Evolutionary conservation across 495 filamentous ascomycete species (phyloP).

Genomic region (Neurospora terricola): DNA sequence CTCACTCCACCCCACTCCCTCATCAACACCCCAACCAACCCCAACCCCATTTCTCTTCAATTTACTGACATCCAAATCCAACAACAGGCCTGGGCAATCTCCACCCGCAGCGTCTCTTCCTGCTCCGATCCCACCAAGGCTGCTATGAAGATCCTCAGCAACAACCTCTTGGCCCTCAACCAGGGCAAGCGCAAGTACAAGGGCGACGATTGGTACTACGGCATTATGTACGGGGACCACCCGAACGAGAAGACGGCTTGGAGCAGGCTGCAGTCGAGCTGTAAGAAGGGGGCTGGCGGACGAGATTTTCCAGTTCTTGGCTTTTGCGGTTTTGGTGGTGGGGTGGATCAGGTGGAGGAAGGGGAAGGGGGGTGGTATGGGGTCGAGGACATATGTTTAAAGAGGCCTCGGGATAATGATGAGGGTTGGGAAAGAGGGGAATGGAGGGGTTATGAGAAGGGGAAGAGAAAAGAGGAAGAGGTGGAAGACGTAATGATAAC

Average conservation of each 20-base stretch:
- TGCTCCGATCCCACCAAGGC: conserved; percentile 18
- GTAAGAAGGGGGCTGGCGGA: conserved; percentile 25
- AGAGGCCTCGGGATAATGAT: not conserved
- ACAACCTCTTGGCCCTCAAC: conserved; percentile 21
- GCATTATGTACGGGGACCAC: conserved; percentile 2
- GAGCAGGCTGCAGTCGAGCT: conserved; percentile 13
- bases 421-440: not conserved
- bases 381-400: not conserved
- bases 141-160: conserved; percentile 7
- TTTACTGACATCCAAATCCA: no score
- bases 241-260: not conserved
- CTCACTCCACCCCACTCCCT: no score
- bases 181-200: conserved; percentile 17
- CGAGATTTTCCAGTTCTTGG: conserved; percentile 28
- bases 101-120: conserved; percentile 21
- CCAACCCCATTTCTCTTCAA: no score
- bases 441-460: not conserved
- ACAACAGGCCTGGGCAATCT: conserved; percentile 35
- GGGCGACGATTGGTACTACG: conserved; percentile 5
- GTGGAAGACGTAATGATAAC: not conserved
- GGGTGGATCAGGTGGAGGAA: conserved; percentile 4
- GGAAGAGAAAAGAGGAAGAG: not conserved
- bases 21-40: no score
- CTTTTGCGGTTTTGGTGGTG: conserved; percentile 16
- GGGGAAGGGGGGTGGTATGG: not conserved